Evolutionary conservation across 2,329 filamentous ascomycete species (phyloP).

Genomic region (Cladorrhinum sp.): DNA sequence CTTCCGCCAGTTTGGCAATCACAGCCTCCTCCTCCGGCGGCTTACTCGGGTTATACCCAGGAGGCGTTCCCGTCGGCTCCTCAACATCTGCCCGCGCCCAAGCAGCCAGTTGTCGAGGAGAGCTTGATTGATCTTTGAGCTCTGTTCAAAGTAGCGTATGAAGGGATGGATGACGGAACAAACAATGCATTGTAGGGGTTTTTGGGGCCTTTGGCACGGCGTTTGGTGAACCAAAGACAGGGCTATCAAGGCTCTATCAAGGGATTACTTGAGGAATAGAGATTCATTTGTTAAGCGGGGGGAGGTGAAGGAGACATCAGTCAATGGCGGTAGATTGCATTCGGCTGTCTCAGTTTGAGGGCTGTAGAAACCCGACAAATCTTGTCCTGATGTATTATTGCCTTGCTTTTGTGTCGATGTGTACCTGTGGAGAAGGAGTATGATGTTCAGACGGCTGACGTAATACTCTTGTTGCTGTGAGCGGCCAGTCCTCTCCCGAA

Average conservation of each 20-base stretch:
- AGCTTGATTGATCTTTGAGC: slow-evolving; percentile 71
- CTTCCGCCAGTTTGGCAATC: slow-evolving; percentile 40
- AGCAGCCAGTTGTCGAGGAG: slow-evolving; percentile 64
- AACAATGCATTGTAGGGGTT: not conserved
- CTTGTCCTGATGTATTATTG: not conserved
- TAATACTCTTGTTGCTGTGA: slow-evolving; percentile 4
- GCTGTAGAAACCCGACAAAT: not conserved
- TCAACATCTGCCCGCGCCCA: slow-evolving; percentile 59
- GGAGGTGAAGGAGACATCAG: no score
- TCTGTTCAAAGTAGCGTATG: not conserved
- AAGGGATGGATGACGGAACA: not conserved
- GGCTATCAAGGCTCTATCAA: not conserved
- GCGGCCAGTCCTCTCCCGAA: not conserved
- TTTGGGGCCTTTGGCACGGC: not conserved
- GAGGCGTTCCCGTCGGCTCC: slow-evolving; percentile 65
- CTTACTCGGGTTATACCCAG: slow-evolving; percentile 52
- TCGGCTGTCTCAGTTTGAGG: not conserved
- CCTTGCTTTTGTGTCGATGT: not conserved
- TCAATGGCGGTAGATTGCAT: no score
- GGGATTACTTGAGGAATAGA: not conserved
- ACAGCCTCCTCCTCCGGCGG: slow-evolving; percentile 35
- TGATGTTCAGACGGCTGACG: slow-evolving; percentile 5
- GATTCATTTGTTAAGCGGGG: not conserved
- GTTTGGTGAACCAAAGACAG: not conserved
- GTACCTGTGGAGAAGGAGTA: no score